Evolutionary conservation across 768 basidiomycete genomes (phyloP).

Genomic region (Tylopilus cervinicoccineus): DNA sequence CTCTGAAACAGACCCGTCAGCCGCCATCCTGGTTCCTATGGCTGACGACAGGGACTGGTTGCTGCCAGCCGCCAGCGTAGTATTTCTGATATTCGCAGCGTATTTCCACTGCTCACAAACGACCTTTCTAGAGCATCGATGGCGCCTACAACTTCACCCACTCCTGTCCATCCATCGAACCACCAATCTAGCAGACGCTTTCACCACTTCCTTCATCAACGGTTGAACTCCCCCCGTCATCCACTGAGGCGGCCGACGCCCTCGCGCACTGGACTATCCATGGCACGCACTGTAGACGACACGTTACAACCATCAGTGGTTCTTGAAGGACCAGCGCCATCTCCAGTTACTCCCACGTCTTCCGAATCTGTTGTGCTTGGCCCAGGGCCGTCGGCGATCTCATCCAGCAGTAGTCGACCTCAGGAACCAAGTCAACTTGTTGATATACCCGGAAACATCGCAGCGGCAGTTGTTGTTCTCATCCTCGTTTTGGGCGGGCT

Average conservation of each 20-base stretch:
- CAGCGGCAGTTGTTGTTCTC: slow-evolving; percentile 19
- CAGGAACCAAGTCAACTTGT: slow-evolving; percentile 1
- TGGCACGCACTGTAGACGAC: slow-evolving; percentile 7
- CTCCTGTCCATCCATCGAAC: slow-evolving; percentile 1
- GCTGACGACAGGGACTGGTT: slow-evolving; percentile 13
- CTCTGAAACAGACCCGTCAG: slow-evolving; percentile 13
- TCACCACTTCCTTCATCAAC: slow-evolving; percentile 17
- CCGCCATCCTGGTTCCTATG: slow-evolving; percentile 10
- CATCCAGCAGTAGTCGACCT: not conserved
- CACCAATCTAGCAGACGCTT: slow-evolving; percentile 5
- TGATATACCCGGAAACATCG: slow-evolving; percentile 19
- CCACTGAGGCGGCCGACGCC: not conserved
- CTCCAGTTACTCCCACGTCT: slow-evolving; percentile 1
- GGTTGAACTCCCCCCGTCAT: slow-evolving; percentile 2
- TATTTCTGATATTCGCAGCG: slow-evolving; percentile 21
- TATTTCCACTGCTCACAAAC: not conserved
- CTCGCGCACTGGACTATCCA: not conserved
- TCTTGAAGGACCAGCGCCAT: slow-evolving; percentile 2
- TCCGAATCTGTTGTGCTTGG: slow-evolving; percentile 4
- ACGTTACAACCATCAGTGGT: slow-evolving; percentile 7
- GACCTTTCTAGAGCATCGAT: slow-evolving; percentile 10
- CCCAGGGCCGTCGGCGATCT: slow-evolving; percentile 4
- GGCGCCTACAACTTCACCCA: slow-evolving; percentile 19
- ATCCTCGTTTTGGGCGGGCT: slow-evolving; percentile 28
- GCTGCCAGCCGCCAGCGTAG: slow-evolving; percentile 25